These are phyloP conservation scores for Mariannaea elegans DNA, from an alignment of 2,329 filamentous ascomycete genomes.

Conservation along the genomic window DNA sequence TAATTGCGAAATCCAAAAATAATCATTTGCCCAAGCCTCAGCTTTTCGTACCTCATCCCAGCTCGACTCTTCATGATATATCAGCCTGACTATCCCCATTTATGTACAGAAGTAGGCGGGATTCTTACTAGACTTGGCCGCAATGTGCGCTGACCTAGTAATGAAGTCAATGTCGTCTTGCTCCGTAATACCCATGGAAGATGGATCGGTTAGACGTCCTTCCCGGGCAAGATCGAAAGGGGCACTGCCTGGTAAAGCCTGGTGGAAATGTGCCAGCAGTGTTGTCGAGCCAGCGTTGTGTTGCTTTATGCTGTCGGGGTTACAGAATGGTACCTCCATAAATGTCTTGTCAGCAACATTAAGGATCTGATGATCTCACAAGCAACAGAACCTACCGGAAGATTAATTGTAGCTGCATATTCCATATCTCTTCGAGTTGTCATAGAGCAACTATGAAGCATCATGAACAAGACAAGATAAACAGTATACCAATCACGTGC, in stretches of 20 bases:
- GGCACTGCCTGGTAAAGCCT: not conserved
- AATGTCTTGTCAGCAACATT: not conserved
- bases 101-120: too few relatives aligned
- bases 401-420: not conserved
- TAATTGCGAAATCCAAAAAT: not conserved
- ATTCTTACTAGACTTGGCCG: too few relatives aligned
- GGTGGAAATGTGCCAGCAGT: not conserved
- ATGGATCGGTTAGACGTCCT: too few relatives aligned
- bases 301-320: not conserved
- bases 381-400: too few relatives aligned
- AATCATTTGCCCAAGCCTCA: not conserved
- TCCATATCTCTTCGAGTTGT: not conserved
- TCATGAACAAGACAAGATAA: constrained; percentile 18
- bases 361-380: too few relatives aligned
- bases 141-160: too few relatives aligned
- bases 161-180: not conserved
- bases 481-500: constrained; percentile 19
- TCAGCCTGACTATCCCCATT: constrained; percentile 2
- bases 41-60: not conserved
- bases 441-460: constrained; percentile 19
- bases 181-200: too few relatives aligned
- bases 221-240: not conserved
- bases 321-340: not conserved
- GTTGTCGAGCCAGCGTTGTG: not conserved
- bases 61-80: too few relatives aligned